Percentiles rank a stretch among this genome's conserved stretches.
phyloP scores from a whole-genome alignment of 2,329 filamentous ascomycete genomes.

The Colletotrichum eleusines region DNA sequence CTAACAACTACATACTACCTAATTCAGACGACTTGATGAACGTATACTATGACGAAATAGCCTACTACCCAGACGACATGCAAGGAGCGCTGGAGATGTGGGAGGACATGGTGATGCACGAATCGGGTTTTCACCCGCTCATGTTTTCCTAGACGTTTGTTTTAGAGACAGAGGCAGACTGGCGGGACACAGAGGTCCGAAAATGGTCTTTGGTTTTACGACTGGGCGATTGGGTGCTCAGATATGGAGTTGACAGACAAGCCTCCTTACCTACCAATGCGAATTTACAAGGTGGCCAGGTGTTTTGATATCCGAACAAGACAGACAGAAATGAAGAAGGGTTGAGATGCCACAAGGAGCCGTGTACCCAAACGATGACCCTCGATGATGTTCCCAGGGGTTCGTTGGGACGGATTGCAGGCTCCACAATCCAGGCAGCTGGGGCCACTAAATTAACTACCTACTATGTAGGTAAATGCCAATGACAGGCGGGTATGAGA shows the following conservation, averaged over 20 bases:
- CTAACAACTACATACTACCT: constrained; percentile 12
- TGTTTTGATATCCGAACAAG: background rate
- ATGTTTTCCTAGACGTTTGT: background rate
- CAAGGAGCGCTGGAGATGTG: constrained; percentile 18
- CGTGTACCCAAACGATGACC: no score
- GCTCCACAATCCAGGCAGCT: background rate
- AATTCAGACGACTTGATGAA: constrained; percentile 24
- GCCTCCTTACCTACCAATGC: background rate
- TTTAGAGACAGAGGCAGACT: background rate
- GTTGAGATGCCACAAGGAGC: no score
- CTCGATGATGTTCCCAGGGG: no score
- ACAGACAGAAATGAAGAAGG: background rate
- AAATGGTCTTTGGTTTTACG: background rate
- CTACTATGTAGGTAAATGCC: background rate
- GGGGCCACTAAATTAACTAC: background rate
- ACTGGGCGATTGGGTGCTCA: background rate
- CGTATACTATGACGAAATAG: background rate
- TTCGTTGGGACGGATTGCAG: background rate
- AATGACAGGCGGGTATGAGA: no score
- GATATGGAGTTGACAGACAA: background rate
- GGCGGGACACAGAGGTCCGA: background rate
- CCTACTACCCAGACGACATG: constrained; percentile 24
- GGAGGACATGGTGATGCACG: constrained; percentile 25
- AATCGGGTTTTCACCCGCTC: constrained; percentile 9
- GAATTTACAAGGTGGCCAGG: background rate